phyloP scores from a whole-genome alignment of 2,329 filamentous ascomycete species.

The Pseudocercospora fuligena region DNA sequence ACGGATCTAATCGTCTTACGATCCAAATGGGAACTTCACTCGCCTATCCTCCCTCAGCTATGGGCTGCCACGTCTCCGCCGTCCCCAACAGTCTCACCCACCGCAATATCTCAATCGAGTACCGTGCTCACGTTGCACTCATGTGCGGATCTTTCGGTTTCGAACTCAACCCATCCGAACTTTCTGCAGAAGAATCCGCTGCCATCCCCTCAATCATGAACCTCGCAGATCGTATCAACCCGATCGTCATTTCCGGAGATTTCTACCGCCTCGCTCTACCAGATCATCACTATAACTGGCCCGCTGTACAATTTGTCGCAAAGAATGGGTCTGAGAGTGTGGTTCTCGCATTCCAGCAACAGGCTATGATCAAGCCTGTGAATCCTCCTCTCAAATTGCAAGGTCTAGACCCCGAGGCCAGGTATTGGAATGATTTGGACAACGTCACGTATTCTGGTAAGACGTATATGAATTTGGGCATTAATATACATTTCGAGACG shows the following conservation, averaged over 20 bases:
- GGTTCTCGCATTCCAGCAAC: conserved; percentile 66
- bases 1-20: conserved; percentile 63
- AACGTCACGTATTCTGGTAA: conserved; percentile 60
- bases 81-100: conserved; percentile 64
- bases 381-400: conserved; percentile 60
- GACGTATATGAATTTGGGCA: conserved; percentile 66
- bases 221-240: conserved; percentile 62
- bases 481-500: conserved; percentile 57
- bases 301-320: conserved; percentile 64
- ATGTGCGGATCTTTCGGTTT: conserved; percentile 72
- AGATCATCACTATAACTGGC: conserved; percentile 63
- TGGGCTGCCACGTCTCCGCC: conserved; percentile 69
- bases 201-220: conserved; percentile 60
- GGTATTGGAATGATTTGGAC: conserved; percentile 58
- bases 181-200: conserved; percentile 57
- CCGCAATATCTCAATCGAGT: conserved; percentile 61
- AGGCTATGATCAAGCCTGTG: conserved; percentile 58
- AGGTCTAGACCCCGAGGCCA: conserved; percentile 60
- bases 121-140: conserved; percentile 69
- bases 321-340: conserved; percentile 56
- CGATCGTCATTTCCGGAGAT: conserved; percentile 62
- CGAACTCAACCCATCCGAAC: conserved; percentile 63
- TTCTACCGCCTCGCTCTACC: conserved; percentile 65
- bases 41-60: conserved; percentile 65
- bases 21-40: conserved; percentile 69